A percentile compares a stretch with the other conserved stretches of the same genome.
Evolutionary conservation across 345 rosid species (phyloP).

Genomic region (Cardamine occulta): DNA sequence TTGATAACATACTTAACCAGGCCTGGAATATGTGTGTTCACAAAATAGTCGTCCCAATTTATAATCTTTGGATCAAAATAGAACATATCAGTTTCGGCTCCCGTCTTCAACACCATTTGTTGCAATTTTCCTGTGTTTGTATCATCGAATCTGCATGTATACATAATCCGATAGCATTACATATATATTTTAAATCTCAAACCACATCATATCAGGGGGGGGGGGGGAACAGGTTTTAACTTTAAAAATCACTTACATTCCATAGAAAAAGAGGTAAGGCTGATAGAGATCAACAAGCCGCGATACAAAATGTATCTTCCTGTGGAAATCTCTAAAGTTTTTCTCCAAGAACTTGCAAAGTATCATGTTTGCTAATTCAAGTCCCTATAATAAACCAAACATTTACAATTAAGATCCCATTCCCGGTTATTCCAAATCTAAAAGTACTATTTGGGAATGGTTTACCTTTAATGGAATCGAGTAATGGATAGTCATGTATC

Average conservation of each 20-base stretch:
- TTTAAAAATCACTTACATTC: conserved; percentile 27
- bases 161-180: background rate
- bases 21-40: conserved; percentile 55
- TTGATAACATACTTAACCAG: conserved; percentile 41
- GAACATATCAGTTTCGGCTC: conserved; percentile 39
- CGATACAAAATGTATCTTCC: conserved; percentile 7
- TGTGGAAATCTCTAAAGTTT: background rate
- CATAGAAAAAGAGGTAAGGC: conserved; percentile 43
- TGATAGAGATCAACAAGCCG: conserved; percentile 42
- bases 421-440: background rate
- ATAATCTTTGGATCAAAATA: conserved; percentile 55
- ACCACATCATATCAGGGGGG: background rate
- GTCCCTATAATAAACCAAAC: conserved; percentile 30
- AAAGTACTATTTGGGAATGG: background rate
- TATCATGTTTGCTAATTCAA: conserved; percentile 32
- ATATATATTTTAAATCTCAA: background rate
- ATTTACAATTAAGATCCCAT: background rate
- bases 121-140: conserved; percentile 29
- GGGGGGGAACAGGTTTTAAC: background rate
- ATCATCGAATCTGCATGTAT: conserved; percentile 40
- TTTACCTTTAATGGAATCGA: conserved; percentile 63
- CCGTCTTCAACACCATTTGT: background rate
- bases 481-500: conserved; percentile 75
- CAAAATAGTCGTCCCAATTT: conserved; percentile 61
- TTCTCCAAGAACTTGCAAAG: conserved; percentile 38